Evolutionary conservation across 106 monocot species (phyloP).

Genomic region (Dioscorea alata): DNA sequence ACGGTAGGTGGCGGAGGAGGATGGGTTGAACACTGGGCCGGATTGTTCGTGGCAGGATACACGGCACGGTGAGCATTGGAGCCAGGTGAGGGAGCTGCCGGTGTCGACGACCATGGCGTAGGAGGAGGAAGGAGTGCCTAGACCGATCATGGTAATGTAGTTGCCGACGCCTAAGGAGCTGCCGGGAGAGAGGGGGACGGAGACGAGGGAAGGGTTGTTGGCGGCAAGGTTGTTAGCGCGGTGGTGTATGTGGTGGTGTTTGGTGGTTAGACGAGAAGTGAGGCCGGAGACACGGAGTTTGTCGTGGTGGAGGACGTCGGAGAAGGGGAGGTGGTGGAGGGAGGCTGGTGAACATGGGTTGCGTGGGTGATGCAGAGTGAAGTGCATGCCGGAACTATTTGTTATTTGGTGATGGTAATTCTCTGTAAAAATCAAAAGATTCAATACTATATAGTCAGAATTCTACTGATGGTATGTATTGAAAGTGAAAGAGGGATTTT

Average conservation of each 20-base stretch:
- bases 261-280: slow-evolving; percentile 28
- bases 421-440: no score
- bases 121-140: slow-evolving; percentile 55
- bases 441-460: no score
- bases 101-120: slow-evolving; percentile 85
- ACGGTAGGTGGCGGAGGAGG: slow-evolving; percentile 46
- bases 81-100: slow-evolving; percentile 84
- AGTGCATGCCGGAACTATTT: slow-evolving; percentile 41
- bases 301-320: slow-evolving; percentile 54
- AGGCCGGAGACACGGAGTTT: slow-evolving; percentile 37
- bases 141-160: slow-evolving; percentile 59
- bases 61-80: slow-evolving; percentile 82
- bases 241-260: background rate
- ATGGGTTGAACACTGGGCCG: slow-evolving; percentile 66
- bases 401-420: background rate
- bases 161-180: slow-evolving; percentile 53
- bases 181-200: slow-evolving; percentile 32
- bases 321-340: slow-evolving; percentile 21
- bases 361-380: slow-evolving; percentile 60
- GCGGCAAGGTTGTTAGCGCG: background rate
- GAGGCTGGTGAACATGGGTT: slow-evolving; percentile 49
- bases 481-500: no score
- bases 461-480: no score
- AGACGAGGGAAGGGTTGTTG: slow-evolving; percentile 3
- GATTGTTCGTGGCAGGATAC: slow-evolving; percentile 46